These are phyloP conservation scores for Candida oleophila DNA, from an alignment of 805 yeast species.

Conservation along the genomic window DNA sequence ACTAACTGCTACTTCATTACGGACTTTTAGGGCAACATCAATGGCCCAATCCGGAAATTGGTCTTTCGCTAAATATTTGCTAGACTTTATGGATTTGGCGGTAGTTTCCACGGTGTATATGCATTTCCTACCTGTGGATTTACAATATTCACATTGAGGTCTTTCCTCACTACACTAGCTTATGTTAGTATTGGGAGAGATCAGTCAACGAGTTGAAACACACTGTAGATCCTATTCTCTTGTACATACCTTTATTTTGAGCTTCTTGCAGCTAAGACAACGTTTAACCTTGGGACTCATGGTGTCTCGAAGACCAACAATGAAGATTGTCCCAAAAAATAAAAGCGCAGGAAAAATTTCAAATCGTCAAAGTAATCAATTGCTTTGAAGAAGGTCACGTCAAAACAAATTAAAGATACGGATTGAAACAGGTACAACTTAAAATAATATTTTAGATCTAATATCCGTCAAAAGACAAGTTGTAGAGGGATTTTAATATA, in stretches of 20 bases:
- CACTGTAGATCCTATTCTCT: not conserved
- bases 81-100: not conserved
- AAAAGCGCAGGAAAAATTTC: no score
- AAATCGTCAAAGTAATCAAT: no score
- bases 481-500: no score
- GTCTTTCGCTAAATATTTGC: not conserved
- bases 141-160: conserved; percentile 35
- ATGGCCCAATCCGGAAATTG: not conserved
- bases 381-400: no score
- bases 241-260: conserved; percentile 30
- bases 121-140: conserved; percentile 25
- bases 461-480: no score
- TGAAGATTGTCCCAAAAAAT: no score
- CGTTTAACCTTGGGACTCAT: conserved; percentile 21
- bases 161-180: conserved; percentile 29
- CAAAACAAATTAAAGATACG: not conserved
- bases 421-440: no score
- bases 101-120: conserved; percentile 15
- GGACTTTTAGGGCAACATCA: not conserved
- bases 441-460: no score
- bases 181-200: conserved; percentile 13
- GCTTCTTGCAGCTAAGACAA: conserved; percentile 29
- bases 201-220: not conserved
- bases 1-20: not conserved
- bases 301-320: no score